Base-by-base conservation (phyloP, 352 stramenopile species). In the Phytophthora capsici region DNA sequence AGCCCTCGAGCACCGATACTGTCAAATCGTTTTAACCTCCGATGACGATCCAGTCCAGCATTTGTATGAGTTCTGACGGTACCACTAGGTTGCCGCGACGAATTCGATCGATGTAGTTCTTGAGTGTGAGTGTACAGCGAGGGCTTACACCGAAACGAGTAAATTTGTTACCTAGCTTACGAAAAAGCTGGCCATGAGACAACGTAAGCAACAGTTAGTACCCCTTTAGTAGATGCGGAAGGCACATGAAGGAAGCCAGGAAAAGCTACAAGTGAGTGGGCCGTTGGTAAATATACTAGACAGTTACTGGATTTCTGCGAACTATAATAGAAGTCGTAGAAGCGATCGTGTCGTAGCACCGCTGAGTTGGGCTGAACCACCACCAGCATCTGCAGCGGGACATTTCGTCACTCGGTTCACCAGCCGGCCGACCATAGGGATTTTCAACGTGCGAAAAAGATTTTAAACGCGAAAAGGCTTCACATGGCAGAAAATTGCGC, bases 401-500 rank as follows among this genome's bases (percentile, higher is more conserved):
- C 26, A 14, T 34, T 41, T 41, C 36, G 36, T 41, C 36, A 41
- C 36, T 19, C 36, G 36, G 16, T 36, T 49, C 52, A 48, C 37
- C 54, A 62, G 54, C 54, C 54, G 41, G 43, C 9, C 13, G 22
- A 6, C 12, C 53, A 51, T 45, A 61, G 41, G 41, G 53, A 37
- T 25, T 36, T 22, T 19, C 40, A 46, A 46, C 9, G n/a, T 46
- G 53, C 53, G 53, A 36, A 17, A 49, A 22, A 53, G 25, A 53
- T 44, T 37, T 49, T 43, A 30, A 7, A 34, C 28, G 28, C 28
- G 28, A 34, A 34, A 34, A 17, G 19, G 20, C 51, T 49, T 48
- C 22, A 10, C 25, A 19, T 20, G 13, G 10, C 12, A 20, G 28
- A 46, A 63, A 56, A 30, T 40, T 28, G 28, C 22, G 43, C 28